These are phyloP conservation scores for Camelina neglecta DNA, from an alignment of 345 rosid species.

Conservation along the genomic window DNA sequence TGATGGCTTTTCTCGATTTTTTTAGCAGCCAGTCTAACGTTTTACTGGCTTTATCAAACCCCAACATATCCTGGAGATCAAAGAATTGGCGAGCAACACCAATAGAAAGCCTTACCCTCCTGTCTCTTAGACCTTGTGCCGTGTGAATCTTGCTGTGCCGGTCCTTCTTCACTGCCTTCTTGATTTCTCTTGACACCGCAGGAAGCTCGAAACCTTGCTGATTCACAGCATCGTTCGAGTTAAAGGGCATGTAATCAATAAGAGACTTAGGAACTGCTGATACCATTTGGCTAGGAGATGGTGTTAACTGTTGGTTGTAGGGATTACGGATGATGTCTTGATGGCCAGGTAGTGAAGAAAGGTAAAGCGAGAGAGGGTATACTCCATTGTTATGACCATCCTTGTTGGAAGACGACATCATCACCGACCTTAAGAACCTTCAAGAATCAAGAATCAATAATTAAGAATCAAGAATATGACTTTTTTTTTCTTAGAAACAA, in stretches of 20 bases:
- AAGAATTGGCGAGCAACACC: conserved; percentile 74
- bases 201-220: conserved; percentile 29
- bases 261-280: conserved; percentile 38
- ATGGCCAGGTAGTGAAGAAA: conserved; percentile 37
- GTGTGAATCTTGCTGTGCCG: conserved; percentile 81
- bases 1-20: conserved; percentile 65
- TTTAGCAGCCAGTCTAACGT: conserved; percentile 83
- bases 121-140: conserved; percentile 76
- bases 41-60: conserved; percentile 82
- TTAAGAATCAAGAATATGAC: neutral
- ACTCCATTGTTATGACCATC: conserved; percentile 32
- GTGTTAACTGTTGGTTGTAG: conserved; percentile 29
- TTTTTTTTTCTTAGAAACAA: neutral
- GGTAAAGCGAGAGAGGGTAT: conserved; percentile 42
- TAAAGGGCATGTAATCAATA: conserved; percentile 33
- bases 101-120: conserved; percentile 86
- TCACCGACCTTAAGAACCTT: conserved; percentile 15
- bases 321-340: conserved; percentile 34
- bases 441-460: conserved; percentile 21
- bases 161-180: conserved; percentile 59
- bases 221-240: conserved; percentile 26
- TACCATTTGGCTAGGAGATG: conserved; percentile 32
- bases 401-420: conserved; percentile 41
- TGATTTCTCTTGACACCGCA: conserved; percentile 28
- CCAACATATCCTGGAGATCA: conserved; percentile 84